Evolutionary conservation across 108 stramenopile species (phyloP).

Genomic region (Pseudonitzschia multistriata): DNA sequence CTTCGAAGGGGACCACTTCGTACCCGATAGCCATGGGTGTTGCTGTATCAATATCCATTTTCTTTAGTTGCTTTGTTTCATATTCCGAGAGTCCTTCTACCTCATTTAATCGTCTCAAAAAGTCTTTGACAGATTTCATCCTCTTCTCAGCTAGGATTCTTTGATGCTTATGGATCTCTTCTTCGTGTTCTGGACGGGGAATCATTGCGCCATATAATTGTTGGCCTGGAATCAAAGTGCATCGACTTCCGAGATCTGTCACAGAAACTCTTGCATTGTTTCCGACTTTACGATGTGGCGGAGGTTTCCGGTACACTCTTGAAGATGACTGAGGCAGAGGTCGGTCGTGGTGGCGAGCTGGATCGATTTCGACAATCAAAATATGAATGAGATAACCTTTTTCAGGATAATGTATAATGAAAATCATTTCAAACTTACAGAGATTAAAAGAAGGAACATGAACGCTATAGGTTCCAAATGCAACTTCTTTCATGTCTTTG

Average conservation of each 20-base stretch:
- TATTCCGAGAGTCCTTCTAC: conserved; percentile 1
- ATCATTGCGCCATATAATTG: conserved; percentile 42
- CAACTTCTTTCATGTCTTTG: conserved; percentile 53
- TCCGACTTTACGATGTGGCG: neutral
- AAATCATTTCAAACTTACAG: conserved; percentile 9
- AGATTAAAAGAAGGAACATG: conserved; percentile 47
- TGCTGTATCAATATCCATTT: neutral
- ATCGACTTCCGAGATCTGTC: neutral
- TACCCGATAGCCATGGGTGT: conserved; percentile 20
- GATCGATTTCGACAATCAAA: neutral
- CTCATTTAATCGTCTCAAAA: neutral
- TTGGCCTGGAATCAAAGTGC: conserved; percentile 36
- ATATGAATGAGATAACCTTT: neutral
- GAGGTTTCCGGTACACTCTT: conserved; percentile 37
- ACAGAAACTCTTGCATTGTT: conserved; percentile 10
- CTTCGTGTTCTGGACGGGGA: conserved; percentile 35
- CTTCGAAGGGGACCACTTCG: conserved; percentile 10
- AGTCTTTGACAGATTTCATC: neutral
- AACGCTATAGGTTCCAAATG: conserved; percentile 59
- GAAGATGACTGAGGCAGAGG: conserved; percentile 71
- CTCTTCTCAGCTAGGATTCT: neutral
- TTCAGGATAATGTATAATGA: neutral
- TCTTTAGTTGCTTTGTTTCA: conserved; percentile 1
- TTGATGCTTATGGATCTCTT: neutral
- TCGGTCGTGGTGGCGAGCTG: conserved; percentile 60